Conservation (phyloP, 2,329 filamentous ascomycete species). For the Drechslera avenae region DNA sequence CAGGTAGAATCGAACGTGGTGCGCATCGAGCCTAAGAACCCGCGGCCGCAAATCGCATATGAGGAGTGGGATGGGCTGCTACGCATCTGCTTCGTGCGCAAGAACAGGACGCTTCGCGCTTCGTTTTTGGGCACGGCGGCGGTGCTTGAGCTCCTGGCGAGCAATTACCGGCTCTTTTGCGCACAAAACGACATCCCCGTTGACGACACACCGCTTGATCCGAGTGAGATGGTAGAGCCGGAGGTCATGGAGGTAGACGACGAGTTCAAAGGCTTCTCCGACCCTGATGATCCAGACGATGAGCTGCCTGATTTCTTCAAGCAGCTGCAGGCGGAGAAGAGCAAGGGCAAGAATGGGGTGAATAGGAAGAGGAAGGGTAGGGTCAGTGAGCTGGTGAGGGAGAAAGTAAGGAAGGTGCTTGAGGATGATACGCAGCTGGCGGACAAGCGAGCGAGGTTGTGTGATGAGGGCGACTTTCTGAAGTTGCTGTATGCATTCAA, state of each 20-base stretch:
- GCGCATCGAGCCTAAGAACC: conserved; percentile 83
- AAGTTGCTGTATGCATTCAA: conserved; percentile 84
- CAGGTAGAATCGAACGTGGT: conserved; percentile 92
- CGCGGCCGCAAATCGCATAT: conserved; percentile 85
- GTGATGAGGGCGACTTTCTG: conserved; percentile 91
- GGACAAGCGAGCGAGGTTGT: conserved; percentile 81
- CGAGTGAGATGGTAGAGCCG: conserved; percentile 46
- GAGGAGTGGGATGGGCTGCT: conserved; percentile 95
- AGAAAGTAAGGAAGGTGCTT: conserved; percentile 85
- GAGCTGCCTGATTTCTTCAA: conserved; percentile 86
- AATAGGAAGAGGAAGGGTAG: conserved; percentile 75
- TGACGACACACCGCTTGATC: conserved; percentile 62
- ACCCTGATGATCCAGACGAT: conserved; percentile 65
- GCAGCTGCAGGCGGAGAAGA: conserved; percentile 57
- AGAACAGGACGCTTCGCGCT: conserved; percentile 87
- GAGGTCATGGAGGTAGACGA: conserved; percentile 57
- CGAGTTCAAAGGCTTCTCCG: conserved; percentile 56
- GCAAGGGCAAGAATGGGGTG: conserved; percentile 53
- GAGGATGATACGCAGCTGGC: conserved; percentile 79
- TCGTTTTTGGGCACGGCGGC: conserved; percentile 81
- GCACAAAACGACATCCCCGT: conserved; percentile 81
- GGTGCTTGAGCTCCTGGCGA: conserved; percentile 80
- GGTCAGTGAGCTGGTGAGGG: conserved; percentile 78
- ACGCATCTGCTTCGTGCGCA: conserved; percentile 79
- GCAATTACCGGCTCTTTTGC: conserved; percentile 89